A percentile compares a stretch with the other conserved stretches of the same genome.
Conservation (phyloP, 2,329 filamentous ascomycete genomes). For the Rutstroemia sp. region DNA sequence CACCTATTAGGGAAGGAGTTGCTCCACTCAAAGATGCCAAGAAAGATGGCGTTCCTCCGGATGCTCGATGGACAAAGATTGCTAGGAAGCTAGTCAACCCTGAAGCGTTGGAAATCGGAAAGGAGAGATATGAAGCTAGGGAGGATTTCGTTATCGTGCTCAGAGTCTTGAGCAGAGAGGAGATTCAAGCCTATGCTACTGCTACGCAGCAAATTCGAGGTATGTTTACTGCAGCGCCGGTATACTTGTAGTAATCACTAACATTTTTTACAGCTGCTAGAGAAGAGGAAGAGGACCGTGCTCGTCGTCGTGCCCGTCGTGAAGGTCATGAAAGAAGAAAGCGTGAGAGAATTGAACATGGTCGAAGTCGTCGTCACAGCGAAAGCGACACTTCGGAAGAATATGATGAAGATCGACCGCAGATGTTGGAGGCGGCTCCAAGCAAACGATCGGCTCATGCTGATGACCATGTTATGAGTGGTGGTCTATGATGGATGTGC, state of each 20-base stretch:
- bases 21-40: constrained; percentile 87
- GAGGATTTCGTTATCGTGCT: constrained; percentile 91
- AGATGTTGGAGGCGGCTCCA: constrained; percentile 24
- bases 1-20: constrained; percentile 80
- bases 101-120: constrained; percentile 75
- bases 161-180: constrained; percentile 76
- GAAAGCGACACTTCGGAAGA: constrained; percentile 18
- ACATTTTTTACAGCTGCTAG: constrained; percentile 17
- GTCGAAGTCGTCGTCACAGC: constrained; percentile 12
- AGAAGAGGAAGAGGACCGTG: constrained; percentile 26
- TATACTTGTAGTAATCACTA: not conserved
- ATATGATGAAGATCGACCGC: constrained; percentile 16
- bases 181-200: constrained; percentile 80
- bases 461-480: constrained; percentile 25
- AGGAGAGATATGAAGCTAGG: constrained; percentile 87
- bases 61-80: constrained; percentile 90
- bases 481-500: constrained; percentile 17
- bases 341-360: constrained; percentile 14
- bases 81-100: constrained; percentile 83
- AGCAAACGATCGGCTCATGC: constrained; percentile 16
- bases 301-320: constrained; percentile 25
- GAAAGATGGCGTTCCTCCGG: constrained; percentile 66
- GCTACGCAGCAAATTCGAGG: constrained; percentile 77
- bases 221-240: constrained; percentile 34
- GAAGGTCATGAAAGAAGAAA: constrained; percentile 29